Base-by-base conservation (phyloP, 2,329 filamentous ascomycete species). In the Capronia epimyces region DNA sequence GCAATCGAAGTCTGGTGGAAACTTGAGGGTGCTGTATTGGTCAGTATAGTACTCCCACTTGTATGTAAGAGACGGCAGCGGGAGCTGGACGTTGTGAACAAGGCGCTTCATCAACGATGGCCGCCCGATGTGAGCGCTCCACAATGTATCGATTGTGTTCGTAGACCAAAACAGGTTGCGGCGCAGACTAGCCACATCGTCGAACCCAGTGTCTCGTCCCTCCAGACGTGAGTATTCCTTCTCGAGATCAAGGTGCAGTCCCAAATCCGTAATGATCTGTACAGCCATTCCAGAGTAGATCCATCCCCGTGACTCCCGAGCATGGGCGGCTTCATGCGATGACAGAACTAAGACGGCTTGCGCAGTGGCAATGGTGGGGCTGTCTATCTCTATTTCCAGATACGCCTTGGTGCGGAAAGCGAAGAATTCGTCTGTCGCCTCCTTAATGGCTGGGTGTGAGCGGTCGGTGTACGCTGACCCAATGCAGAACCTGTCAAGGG, bases 301-400 rank as follows among this genome's bases (percentile, higher is more conserved):
- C 73, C 72, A 75, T 15, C 71, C 71, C 3, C 73, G 66, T 13
- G 72, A 68, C 51, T 73, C 71, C 9, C 72, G 66, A 13, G 67
- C 69, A 16, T 65, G 69, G 5, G 69, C 71, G 3, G 68, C 69
- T 54, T 76, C 74, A 29, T 71, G 68, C 13, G 65, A 67, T 34
- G 71, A 73, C 41, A 76, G 61, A 13, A 76, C 64, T 2, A 72
- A 67, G 36, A 76, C 63, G 1, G 73, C 70, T 47, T 76, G 74
- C 6, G 73, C 69, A 2, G 73, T 76, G 3, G 73, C 71, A n/a
- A 76, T 64, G 37, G 67, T 71, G 1, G 74, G 74, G 21, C 65
- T 69, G 49, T 75, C 73, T 12, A 76, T 60, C 51, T 76, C 73
- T 3, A 74, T 68, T 32, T 76, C 72, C 7, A 76, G 56, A 3